phyloP scores from a whole-genome alignment of 2,329 filamentous ascomycete species.

The Alternaria incomplexa region DNA sequence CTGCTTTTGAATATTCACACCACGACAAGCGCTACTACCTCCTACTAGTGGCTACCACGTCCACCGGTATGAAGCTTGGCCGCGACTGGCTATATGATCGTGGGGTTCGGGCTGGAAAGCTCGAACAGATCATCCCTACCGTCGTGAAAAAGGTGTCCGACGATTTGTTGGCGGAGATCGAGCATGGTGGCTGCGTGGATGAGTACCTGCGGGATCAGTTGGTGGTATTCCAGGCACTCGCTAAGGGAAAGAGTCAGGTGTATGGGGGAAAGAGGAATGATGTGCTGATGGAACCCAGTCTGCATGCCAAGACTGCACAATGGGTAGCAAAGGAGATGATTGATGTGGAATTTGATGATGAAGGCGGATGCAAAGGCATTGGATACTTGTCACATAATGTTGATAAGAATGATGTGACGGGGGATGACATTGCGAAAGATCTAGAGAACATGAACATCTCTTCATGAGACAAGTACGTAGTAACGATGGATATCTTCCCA shows the following conservation, averaged over 20 bases:
- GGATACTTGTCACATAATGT: conserved; percentile 22
- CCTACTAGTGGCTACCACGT: conserved; percentile 61
- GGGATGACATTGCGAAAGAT: not conserved
- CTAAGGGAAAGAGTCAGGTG: conserved; percentile 50
- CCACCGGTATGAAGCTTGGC: conserved; percentile 56
- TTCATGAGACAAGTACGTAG: not conserved
- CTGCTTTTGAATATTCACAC: conserved; percentile 51
- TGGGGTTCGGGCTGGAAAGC: conserved; percentile 24
- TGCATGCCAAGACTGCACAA: conserved; percentile 55
- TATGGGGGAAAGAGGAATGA: conserved; percentile 33
- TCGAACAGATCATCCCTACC: conserved; percentile 33
- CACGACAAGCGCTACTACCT: conserved; percentile 59
- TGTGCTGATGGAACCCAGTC: conserved; percentile 41
- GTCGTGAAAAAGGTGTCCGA: conserved; percentile 54
- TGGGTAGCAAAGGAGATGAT: conserved; percentile 52
- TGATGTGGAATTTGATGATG: conserved; percentile 47
- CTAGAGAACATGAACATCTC: not conserved
- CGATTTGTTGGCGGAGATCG: conserved; percentile 55
- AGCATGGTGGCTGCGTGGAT: conserved; percentile 59
- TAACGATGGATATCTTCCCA: not conserved
- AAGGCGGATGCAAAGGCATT: conserved; percentile 47
- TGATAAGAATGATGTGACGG: not conserved
- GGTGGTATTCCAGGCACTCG: conserved; percentile 65
- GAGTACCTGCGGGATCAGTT: conserved; percentile 64
- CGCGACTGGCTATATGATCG: conserved; percentile 58